Evolutionary conservation across 768 basidiomycete genomes (phyloP).

Genomic region (Hemileccinum rubropunctum): DNA sequence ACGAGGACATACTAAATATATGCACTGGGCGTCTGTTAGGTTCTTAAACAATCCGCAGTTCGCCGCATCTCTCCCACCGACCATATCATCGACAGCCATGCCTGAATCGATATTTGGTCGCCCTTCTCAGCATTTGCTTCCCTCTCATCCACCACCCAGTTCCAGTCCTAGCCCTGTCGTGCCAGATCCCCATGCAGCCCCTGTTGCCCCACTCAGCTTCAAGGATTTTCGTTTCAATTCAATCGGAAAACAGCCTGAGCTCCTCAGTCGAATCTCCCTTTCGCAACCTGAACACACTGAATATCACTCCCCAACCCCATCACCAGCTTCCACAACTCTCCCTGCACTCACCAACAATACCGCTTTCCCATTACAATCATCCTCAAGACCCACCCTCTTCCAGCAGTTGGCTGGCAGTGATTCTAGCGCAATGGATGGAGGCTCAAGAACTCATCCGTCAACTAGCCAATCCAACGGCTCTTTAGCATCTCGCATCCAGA

Average conservation of each 20-base stretch:
- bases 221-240: conserved; percentile 46
- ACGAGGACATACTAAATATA: conserved; percentile 15
- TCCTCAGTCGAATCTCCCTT: conserved; percentile 50
- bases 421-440: background rate
- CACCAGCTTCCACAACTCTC: conserved; percentile 10
- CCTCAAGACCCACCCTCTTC: conserved; percentile 19
- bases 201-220: conserved; percentile 28
- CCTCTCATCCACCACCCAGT: conserved; percentile 4
- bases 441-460: background rate
- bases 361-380: conserved; percentile 6
- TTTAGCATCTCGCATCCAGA: conserved; percentile 27
- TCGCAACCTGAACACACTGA: conserved; percentile 23
- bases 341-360: background rate
- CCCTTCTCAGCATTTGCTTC: conserved; percentile 25
- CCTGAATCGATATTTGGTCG: conserved; percentile 29
- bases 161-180: background rate
- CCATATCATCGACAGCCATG: conserved; percentile 16
- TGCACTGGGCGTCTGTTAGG: conserved; percentile 7
- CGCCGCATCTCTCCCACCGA: conserved; percentile 12
- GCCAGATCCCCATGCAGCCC: conserved; percentile 3
- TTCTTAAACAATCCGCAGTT: conserved; percentile 7
- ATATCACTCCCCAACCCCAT: conserved; percentile 30
- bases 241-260: conserved; percentile 53
- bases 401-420: conserved; percentile 19
- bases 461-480: conserved; percentile 12